Evolutionary conservation across 2,329 filamentous ascomycete genomes (phyloP).

Genomic region (Alternaria longipes): DNA sequence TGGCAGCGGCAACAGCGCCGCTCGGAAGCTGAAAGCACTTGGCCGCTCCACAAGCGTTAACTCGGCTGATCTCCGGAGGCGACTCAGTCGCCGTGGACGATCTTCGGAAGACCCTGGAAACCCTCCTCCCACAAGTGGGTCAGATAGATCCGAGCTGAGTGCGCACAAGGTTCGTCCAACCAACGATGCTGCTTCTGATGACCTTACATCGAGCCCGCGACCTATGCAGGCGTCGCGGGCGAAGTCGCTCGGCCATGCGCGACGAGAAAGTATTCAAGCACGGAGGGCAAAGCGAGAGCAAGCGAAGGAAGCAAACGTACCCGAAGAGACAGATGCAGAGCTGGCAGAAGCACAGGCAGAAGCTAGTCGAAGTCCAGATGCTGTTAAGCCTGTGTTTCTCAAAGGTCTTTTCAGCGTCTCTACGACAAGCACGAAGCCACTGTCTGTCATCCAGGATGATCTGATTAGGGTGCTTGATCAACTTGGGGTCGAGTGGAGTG

Average conservation of each 20-base stretch:
- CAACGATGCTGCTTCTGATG: constrained; percentile 61
- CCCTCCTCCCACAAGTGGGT: constrained; percentile 78
- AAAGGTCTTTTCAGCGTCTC: constrained; percentile 98
- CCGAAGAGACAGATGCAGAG: constrained; percentile 90
- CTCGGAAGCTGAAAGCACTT: constrained; percentile 71
- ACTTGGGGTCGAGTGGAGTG: constrained; percentile 87
- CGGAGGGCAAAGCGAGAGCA: constrained; percentile 79
- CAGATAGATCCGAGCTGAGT: constrained; percentile 73
- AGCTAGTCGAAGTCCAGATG: constrained; percentile 71
- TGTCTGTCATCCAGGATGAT: constrained; percentile 84
- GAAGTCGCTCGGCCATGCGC: constrained; percentile 87
- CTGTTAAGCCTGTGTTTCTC: constrained; percentile 92
- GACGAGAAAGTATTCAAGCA: constrained; percentile 91
- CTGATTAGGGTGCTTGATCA: constrained; percentile 89
- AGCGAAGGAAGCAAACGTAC: constrained; percentile 77
- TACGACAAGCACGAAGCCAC: constrained; percentile 91
- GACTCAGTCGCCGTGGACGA: constrained; percentile 64
- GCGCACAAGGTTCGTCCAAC: constrained; percentile 58
- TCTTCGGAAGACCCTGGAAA: constrained; percentile 67
- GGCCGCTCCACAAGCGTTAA: constrained; percentile 92
- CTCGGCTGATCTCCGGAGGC: constrained; percentile 80
- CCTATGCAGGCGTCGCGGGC: constrained; percentile 63
- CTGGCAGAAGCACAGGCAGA: constrained; percentile 63
- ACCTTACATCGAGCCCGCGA: constrained; percentile 49
- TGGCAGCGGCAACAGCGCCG: constrained; percentile 63